phyloP scores from a whole-genome alignment of 371 early-diverging fungal species.

The Mucor irregularis region DNA sequence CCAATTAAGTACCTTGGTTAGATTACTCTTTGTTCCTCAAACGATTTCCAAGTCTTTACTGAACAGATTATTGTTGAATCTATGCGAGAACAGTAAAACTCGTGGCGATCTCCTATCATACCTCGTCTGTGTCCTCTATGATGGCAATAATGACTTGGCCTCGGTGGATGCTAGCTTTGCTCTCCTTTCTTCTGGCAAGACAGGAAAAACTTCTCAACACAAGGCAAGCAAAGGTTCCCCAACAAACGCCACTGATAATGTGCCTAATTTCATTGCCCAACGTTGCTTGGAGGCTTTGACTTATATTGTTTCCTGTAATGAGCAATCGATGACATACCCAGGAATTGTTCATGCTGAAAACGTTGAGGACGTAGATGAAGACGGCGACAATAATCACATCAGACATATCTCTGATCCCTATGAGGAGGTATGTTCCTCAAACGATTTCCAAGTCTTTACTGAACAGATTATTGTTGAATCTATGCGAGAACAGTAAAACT shows the following conservation, averaged over 20 bases:
- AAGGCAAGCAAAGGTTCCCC: conserved; percentile 9
- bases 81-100: conserved; percentile 90
- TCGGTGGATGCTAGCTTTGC: conserved; percentile 80
- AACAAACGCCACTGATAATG: conserved; percentile 39
- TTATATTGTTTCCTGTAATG: conserved; percentile 68
- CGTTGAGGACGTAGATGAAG: conserved; percentile 47
- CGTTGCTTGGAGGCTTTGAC: conserved; percentile 84
- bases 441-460: conserved; percentile 70
- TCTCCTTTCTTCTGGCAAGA: conserved; percentile 66
- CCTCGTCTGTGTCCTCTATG: conserved; percentile 84
- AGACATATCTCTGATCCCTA: conserved; percentile 27
- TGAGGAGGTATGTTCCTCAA: conserved; percentile 67
- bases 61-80: conserved; percentile 75
- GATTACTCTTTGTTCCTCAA: conserved; percentile 85
- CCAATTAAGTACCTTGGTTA: conserved; percentile 80
- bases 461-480: conserved; percentile 75
- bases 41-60: conserved; percentile 70
- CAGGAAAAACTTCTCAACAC: conserved; percentile 17
- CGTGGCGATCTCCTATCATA: conserved; percentile 84
- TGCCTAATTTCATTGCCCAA: conserved; percentile 84
- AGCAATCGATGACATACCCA: conserved; percentile 62
- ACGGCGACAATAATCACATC: conserved; percentile 36
- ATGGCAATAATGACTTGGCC: conserved; percentile 77
- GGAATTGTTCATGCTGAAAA: conserved; percentile 48
- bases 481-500: conserved; percentile 90